A percentile compares a stretch with the other conserved stretches of the same genome.
These are phyloP conservation scores for Dryas integrifolia DNA, from an alignment of 331 rosid genomes.

Conservation along the genomic window DNA sequence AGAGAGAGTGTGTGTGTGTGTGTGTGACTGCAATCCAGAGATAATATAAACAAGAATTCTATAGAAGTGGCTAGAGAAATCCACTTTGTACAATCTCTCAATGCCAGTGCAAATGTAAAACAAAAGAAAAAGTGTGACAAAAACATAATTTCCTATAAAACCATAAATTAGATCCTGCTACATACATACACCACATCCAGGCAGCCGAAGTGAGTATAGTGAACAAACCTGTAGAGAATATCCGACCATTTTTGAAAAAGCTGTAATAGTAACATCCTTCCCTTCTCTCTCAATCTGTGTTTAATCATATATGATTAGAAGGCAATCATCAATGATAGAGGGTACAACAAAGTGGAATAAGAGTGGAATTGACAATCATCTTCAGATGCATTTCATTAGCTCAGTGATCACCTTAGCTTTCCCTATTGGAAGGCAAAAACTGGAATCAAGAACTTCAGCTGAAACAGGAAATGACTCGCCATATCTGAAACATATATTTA, in stretches of 20 bases:
- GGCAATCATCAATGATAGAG: neutral
- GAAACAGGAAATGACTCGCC: conserved; percentile 96
- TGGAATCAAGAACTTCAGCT: conserved; percentile 91
- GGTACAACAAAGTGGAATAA: neutral
- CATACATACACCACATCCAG: neutral
- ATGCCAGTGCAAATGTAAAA: neutral
- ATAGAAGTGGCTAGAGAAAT: neutral
- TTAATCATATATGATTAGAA: neutral
- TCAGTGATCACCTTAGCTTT: conserved; percentile 79
- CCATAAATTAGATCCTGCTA: neutral
- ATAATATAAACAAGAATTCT: neutral
- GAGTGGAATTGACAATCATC: conserved; percentile 23
- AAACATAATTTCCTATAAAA: neutral
- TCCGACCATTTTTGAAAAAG: conserved; percentile 97
- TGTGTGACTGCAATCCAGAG: neutral
- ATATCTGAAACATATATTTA: conserved; percentile 52
- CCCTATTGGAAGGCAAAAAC: conserved; percentile 93
- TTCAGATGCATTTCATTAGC: conserved; percentile 16
- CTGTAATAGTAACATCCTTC: conserved; percentile 93
- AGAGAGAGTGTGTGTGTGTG: neutral
- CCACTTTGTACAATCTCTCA: neutral
- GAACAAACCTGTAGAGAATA: conserved; percentile 80
- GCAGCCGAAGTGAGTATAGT: conserved; percentile 18
- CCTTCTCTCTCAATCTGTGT: conserved; percentile 94
- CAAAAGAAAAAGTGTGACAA: neutral